Conservation (phyloP, 2,329 filamentous ascomycete genomes). For the Phyllosticta paracitricarpa region DNA sequence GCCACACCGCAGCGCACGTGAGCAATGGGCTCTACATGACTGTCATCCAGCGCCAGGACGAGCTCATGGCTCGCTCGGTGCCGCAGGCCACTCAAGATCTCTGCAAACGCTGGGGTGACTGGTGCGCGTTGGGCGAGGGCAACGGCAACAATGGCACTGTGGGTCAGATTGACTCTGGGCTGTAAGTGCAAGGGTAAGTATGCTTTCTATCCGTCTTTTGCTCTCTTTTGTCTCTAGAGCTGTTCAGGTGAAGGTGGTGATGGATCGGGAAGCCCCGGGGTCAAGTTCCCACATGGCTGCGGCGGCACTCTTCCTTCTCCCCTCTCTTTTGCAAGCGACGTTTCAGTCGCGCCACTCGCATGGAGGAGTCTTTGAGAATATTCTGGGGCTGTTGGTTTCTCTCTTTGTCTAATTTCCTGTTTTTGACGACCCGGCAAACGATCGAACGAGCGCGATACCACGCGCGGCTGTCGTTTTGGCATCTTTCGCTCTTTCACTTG, state of each 20-base stretch:
- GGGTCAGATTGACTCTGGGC: neutral
- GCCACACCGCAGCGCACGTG: constrained; percentile 27
- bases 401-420: neutral
- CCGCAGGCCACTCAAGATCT: neutral
- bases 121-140: neutral
- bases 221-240: neutral
- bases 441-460: neutral
- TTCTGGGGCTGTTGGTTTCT: neutral
- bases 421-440: neutral
- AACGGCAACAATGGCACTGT: neutral
- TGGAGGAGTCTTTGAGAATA: neutral
- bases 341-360: neutral
- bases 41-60: neutral
- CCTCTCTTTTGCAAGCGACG: neutral
- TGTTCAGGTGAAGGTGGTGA: neutral
- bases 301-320: neutral
- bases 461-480: neutral
- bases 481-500: neutral
- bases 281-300: neutral
- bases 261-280: too few species aligned
- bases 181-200: neutral
- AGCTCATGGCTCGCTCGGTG: neutral
- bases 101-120: neutral
- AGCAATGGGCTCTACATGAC: neutral
- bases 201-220: neutral